Conservation (phyloP, 2,329 filamentous ascomycete species). For the Trichophyton verrucosum region DNA sequence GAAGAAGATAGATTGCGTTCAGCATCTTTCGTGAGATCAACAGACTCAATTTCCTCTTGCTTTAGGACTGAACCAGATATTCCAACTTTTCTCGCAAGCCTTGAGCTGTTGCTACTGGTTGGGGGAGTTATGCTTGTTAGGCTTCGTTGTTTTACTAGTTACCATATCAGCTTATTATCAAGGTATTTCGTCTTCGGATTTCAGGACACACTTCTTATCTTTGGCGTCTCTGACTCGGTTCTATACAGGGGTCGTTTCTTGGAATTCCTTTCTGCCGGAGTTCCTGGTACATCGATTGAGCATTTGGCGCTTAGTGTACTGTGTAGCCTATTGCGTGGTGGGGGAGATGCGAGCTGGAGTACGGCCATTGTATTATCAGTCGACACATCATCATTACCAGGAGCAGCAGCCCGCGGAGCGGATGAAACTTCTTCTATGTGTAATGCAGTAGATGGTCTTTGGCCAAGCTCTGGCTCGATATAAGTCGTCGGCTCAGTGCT, state of each 20-base stretch:
- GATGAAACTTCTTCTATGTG: neutral
- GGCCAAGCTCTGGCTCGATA: neutral
- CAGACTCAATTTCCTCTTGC: constrained; percentile 29
- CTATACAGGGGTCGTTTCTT: neutral
- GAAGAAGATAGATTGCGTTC: constrained; percentile 28
- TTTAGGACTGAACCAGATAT: neutral
- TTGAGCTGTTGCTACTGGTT: constrained; percentile 8
- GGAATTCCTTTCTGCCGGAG: neutral
- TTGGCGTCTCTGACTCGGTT: neutral
- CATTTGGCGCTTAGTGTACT: constrained; percentile 6
- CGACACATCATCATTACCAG: constrained; percentile 15
- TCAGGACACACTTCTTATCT: neutral
- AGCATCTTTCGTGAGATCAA: constrained; percentile 28
- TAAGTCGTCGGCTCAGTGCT: neutral
- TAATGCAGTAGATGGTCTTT: neutral
- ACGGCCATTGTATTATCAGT: constrained; percentile 32
- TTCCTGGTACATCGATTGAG: neutral
- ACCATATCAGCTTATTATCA: neutral
- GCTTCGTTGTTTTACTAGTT: neutral
- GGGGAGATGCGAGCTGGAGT: constrained; percentile 31
- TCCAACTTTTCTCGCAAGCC: neutral
- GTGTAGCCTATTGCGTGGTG: constrained; percentile 10
- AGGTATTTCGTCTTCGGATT: neutral
- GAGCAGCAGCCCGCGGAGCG: neutral
- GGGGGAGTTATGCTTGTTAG: neutral